Percentiles rank a stretch among this genome's conserved stretches.
These are phyloP conservation scores for Acacia confusa DNA, from an alignment of 306 rosid genomes.

Conservation along the genomic window DNA sequence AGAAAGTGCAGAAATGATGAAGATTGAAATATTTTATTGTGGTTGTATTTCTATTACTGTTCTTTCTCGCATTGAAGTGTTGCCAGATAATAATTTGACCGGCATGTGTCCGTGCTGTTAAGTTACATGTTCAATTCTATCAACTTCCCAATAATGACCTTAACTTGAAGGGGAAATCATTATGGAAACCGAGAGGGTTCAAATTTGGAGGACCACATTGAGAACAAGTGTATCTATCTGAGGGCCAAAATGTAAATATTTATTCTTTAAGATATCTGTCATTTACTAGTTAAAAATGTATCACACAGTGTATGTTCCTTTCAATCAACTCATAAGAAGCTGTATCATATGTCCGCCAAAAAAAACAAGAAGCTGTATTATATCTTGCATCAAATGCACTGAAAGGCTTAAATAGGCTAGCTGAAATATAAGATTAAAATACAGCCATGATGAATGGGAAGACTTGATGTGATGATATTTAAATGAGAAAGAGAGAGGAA, in stretches of 20 bases:
- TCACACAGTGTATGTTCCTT: neutral
- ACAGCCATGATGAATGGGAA: neutral
- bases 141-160: neutral
- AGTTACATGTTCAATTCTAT: neutral
- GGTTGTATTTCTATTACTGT: neutral
- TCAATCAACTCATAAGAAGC: neutral
- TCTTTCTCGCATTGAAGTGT: neutral
- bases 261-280: neutral
- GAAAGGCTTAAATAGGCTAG: neutral
- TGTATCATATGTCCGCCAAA: neutral
- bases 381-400: neutral
- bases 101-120: neutral
- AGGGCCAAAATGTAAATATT: neutral
- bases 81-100: neutral
- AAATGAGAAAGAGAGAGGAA: neutral
- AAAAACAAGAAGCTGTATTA: neutral
- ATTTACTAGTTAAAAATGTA: neutral
- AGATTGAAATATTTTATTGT: neutral
- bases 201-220: neutral
- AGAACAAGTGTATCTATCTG: neutral
- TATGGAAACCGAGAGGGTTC: neutral
- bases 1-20: neutral
- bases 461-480: neutral
- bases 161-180: neutral
- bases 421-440: neutral